These are phyloP conservation scores for Boletus reticuloceps DNA, from an alignment of 768 basidiomycete genomes.

Conservation along the genomic window DNA sequence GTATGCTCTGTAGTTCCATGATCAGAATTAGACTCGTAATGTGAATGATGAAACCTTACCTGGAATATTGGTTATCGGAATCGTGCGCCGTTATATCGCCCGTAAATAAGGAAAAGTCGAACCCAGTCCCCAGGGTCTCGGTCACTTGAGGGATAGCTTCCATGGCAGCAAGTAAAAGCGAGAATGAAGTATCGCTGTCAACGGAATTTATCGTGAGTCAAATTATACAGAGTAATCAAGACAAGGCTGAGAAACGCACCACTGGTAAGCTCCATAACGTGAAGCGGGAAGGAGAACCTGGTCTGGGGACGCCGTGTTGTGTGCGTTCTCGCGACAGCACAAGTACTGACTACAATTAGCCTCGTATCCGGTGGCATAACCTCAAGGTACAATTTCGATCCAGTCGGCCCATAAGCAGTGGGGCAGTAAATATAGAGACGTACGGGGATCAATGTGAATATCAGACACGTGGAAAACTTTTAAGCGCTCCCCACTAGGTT, in stretches of 20 bases:
- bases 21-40: neutral
- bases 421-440: slow-evolving; percentile 8
- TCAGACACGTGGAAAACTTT: slow-evolving; percentile 51
- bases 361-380: slow-evolving; percentile 67
- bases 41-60: slow-evolving; percentile 33
- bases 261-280: slow-evolving; percentile 50
- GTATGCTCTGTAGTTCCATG: slow-evolving; percentile 42
- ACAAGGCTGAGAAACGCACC: neutral
- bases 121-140: slow-evolving; percentile 54
- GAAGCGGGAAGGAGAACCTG: slow-evolving; percentile 53
- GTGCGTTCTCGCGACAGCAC: slow-evolving; percentile 58
- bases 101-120: slow-evolving; percentile 66
- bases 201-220: neutral
- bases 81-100: slow-evolving; percentile 77
- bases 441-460: slow-evolving; percentile 51
- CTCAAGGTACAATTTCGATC: slow-evolving; percentile 29
- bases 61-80: slow-evolving; percentile 59
- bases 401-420: neutral
- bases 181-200: slow-evolving; percentile 56
- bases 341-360: slow-evolving; percentile 62
- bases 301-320: slow-evolving; percentile 48
- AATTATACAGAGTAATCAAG: no score
- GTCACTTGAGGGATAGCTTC: slow-evolving; percentile 65
- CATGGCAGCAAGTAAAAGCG: slow-evolving; percentile 56
- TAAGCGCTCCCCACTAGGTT: slow-evolving; percentile 42